A percentile compares a stretch with the other conserved stretches of the same genome.
Conservation (phyloP, 257 asterid species). For the Rubia yunnanensis region DNA sequence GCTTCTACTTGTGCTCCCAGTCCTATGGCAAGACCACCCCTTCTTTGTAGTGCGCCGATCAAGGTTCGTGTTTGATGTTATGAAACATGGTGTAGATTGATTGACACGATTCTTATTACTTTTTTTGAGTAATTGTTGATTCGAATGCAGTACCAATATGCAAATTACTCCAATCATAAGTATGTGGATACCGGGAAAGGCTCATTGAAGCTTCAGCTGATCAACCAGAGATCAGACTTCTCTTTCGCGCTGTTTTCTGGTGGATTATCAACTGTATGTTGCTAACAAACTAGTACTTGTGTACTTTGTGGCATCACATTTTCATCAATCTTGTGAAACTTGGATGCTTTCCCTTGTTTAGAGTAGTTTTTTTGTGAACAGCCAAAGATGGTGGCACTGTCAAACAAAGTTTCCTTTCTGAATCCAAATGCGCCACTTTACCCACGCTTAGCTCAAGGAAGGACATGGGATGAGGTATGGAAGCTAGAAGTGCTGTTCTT, state of each 20-base stretch:
- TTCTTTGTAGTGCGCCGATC: slow-evolving; percentile 75
- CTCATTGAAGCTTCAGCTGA: slow-evolving; percentile 64
- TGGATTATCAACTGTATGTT: no score
- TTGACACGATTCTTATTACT: no score
- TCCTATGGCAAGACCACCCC: slow-evolving; percentile 54
- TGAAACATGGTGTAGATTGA: no score
- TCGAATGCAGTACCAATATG: slow-evolving; percentile 72
- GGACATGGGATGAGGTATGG: slow-evolving; percentile 80
- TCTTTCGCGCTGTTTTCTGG: slow-evolving; percentile 84
- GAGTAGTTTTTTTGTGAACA: no score
- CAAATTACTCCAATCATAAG: slow-evolving; percentile 51
- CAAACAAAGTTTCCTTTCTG: slow-evolving; percentile 53
- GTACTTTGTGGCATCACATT: no score
- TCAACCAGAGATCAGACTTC: slow-evolving; percentile 91
- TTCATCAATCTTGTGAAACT: no score
- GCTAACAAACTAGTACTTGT: no score
- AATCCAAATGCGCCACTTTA: slow-evolving; percentile 89
- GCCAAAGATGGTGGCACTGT: slow-evolving; percentile 81
- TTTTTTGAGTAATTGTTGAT: no score
- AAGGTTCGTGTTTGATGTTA: slow-evolving; percentile 46
- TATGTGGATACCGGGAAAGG: slow-evolving; percentile 69
- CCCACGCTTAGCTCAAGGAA: slow-evolving; percentile 96
- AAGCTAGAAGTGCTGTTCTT: no score
- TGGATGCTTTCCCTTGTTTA: no score
- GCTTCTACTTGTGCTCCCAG: slow-evolving; percentile 60